These are phyloP conservation scores for Penicillium sp. DNA, from an alignment of 2,329 filamentous ascomycete genomes.

Conservation along the genomic window DNA sequence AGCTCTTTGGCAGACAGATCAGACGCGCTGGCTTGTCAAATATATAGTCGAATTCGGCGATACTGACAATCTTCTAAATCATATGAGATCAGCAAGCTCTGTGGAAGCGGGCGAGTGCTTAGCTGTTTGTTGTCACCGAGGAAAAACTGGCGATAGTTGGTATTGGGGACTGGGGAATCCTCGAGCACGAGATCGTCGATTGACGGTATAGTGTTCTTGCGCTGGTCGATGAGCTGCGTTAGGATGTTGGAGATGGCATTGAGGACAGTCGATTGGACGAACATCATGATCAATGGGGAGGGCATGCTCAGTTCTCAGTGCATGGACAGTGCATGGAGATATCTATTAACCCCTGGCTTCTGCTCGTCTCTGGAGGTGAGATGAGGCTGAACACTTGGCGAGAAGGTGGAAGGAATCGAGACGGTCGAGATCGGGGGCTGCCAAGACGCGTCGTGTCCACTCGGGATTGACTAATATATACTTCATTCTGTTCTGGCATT, in stretches of 20 bases:
- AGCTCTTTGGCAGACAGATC: slow-evolving; percentile 48
- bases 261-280: slow-evolving; percentile 38
- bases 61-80: slow-evolving; percentile 28
- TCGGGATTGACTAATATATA: too few relatives aligned
- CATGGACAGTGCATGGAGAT: too few relatives aligned
- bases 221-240: slow-evolving; percentile 40
- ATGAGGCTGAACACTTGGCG: too few relatives aligned
- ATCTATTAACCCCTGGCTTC: too few relatives aligned
- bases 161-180: slow-evolving; percentile 36
- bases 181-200: slow-evolving; percentile 34
- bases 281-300: slow-evolving; percentile 34
- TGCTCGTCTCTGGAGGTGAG: too few relatives aligned
- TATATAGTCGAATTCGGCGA: slow-evolving; percentile 39
- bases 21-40: slow-evolving; percentile 42
- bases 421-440: too few relatives aligned
- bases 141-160: slow-evolving; percentile 35
- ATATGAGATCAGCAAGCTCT: slow-evolving; percentile 26
- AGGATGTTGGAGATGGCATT: slow-evolving; percentile 41
- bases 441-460: too few relatives aligned
- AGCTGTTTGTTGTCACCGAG: slow-evolving; percentile 17
- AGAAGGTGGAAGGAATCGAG: too few relatives aligned
- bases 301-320: too few relatives aligned
- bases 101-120: not conserved
- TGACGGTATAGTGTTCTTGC: slow-evolving; percentile 35
- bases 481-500: too few relatives aligned